Percentiles rank a stretch among this genome's conserved stretches.
Evolutionary conservation across 805 yeast species (phyloP).

Genomic region (Kodamaea neixiangensis): DNA sequence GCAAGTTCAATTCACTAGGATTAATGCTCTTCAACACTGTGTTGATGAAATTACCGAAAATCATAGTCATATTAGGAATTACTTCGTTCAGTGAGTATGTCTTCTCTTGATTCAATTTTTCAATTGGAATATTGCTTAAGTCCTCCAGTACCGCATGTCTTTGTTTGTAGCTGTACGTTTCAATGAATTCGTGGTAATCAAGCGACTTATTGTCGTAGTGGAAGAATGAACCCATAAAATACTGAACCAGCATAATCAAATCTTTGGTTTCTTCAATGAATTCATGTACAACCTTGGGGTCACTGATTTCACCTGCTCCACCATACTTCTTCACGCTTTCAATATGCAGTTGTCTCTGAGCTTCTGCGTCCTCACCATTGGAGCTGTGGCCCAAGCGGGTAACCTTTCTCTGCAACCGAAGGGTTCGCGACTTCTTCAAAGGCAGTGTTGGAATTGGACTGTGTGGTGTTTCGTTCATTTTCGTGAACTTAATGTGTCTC

Average conservation of each 20-base stretch:
- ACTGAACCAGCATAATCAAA: constrained; percentile 38
- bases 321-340: constrained; percentile 13
- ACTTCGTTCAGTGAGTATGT: constrained; percentile 46
- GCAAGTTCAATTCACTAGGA: constrained; percentile 38
- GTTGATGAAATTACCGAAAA: constrained; percentile 47
- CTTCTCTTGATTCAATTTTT: constrained; percentile 40
- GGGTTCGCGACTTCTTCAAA: constrained; percentile 31
- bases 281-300: constrained; percentile 34
- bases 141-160: constrained; percentile 33
- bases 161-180: constrained; percentile 26
- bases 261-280: constrained; percentile 37
- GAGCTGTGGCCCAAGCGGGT: constrained; percentile 21
- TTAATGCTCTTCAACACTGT: constrained; percentile 35
- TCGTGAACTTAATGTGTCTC: constrained; percentile 18
- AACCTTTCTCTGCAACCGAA: constrained; percentile 32
- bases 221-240: constrained; percentile 42
- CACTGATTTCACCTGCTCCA: constrained; percentile 26
- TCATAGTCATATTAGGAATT: constrained; percentile 43
- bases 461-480: constrained; percentile 7
- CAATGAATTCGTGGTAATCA: constrained; percentile 33
- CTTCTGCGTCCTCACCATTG: constrained; percentile 11
- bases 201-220: constrained; percentile 37
- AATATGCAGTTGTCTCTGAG: constrained; percentile 14
- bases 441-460: constrained; percentile 15
- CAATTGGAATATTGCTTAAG: constrained; percentile 24